Percentiles rank a stretch among this genome's conserved stretches.
phyloP scores from a whole-genome alignment of 73 alveolate genomes.

The Uronychia binucleata region DNA sequence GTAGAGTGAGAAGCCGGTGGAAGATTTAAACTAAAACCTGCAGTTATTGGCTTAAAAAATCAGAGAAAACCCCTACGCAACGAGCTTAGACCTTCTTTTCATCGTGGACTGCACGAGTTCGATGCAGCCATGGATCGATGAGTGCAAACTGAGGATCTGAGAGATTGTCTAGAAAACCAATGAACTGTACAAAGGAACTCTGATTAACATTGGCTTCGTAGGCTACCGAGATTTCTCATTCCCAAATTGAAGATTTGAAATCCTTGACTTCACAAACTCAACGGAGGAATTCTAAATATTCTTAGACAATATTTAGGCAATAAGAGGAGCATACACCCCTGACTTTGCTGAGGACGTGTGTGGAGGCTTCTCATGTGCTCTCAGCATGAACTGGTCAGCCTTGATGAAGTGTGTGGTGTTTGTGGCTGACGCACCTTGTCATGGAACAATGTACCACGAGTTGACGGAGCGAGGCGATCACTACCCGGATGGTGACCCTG shows the following conservation, averaged over 20 bases:
- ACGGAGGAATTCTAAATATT: constrained; percentile 33
- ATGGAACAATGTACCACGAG: constrained; percentile 49
- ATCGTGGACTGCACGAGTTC: constrained; percentile 77
- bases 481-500: constrained; percentile 62
- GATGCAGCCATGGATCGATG: constrained; percentile 61
- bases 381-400: constrained; percentile 59
- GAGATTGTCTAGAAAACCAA: constrained; percentile 45
- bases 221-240: constrained; percentile 43
- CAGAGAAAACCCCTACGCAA: too few relatives aligned
- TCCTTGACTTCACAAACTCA: too few relatives aligned
- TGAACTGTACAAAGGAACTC: constrained; percentile 36
- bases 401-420: constrained; percentile 56
- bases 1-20: too few relatives aligned
- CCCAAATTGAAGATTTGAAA: constrained; percentile 53
- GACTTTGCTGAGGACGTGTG: constrained; percentile 74
- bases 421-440: constrained; percentile 78
- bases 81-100: constrained; percentile 66
- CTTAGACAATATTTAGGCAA: constrained; percentile 58
- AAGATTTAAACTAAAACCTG: too few relatives aligned
- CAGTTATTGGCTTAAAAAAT: too few relatives aligned
- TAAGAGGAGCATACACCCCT: constrained; percentile 74
- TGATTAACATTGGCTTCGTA: constrained; percentile 65
- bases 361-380: constrained; percentile 53
- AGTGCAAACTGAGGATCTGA: constrained; percentile 38
- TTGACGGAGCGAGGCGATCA: constrained; percentile 29